Evolutionary conservation across 1,284 basidiomycete species (phyloP).

Genomic region (Leccinum huronense): DNA sequence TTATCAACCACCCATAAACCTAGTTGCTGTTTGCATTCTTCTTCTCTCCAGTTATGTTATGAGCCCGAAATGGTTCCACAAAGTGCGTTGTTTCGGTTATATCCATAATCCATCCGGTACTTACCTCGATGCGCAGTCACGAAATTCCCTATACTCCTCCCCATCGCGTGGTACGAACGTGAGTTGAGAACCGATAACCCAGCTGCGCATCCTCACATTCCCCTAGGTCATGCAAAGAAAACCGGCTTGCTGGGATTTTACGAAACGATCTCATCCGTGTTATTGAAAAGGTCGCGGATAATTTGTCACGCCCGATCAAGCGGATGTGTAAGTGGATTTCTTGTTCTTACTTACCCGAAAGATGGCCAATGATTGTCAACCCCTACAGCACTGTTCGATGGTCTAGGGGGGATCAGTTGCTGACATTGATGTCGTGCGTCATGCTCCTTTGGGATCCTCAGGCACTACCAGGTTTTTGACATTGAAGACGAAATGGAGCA

Average conservation of each 20-base stretch:
- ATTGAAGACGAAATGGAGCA: constrained; percentile 43
- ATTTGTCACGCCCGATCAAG: constrained; percentile 67
- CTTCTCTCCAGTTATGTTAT: constrained; percentile 80
- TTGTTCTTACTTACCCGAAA: constrained; percentile 12
- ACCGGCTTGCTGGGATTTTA: constrained; percentile 62
- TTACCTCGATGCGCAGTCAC: constrained; percentile 53
- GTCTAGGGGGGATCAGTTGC: constrained; percentile 65
- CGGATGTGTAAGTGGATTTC: constrained; percentile 57
- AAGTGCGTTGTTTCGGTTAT: constrained; percentile 43
- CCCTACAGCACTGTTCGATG: constrained; percentile 72
- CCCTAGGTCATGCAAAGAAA: constrained; percentile 55
- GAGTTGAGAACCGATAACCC: constrained; percentile 7
- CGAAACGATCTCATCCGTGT: constrained; percentile 65
- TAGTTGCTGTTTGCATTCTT: constrained; percentile 80
- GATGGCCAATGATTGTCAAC: not conserved
- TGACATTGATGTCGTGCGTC: constrained; percentile 73
- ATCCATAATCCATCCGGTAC: not conserved
- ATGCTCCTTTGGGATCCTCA: constrained; percentile 9
- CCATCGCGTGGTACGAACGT: constrained; percentile 82
- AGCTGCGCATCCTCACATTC: constrained; percentile 5
- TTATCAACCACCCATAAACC: constrained; percentile 89
- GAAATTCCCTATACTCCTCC: constrained; percentile 81
- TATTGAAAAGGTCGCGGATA: constrained; percentile 67
- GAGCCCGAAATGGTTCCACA: constrained; percentile 80
- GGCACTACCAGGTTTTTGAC: constrained; percentile 67